Percentiles rank a stretch among this genome's conserved stretches.
Conservation (phyloP, 768 basidiomycete species). For the Coprinopsis cinerea region DNA sequence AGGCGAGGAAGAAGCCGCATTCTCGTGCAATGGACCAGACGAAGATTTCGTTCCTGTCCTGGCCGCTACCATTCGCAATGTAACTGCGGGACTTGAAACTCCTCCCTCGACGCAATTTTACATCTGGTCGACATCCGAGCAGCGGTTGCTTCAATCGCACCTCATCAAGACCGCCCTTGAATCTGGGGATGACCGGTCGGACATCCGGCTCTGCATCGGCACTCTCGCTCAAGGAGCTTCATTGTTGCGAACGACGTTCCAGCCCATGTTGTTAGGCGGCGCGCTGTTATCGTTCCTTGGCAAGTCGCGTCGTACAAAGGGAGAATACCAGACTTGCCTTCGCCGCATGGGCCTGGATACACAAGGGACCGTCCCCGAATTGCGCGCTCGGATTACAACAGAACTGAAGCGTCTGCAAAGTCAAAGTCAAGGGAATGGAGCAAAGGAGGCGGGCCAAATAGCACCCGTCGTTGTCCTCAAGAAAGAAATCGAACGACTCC, state of each 20-base stretch:
- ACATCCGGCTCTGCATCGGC: slow-evolving; percentile 44
- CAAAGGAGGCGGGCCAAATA: slow-evolving; percentile 37
- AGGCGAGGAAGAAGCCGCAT: slow-evolving; percentile 16
- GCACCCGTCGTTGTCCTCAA: slow-evolving; percentile 39
- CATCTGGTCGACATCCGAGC: slow-evolving; percentile 39
- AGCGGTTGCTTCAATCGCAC: slow-evolving; percentile 32
- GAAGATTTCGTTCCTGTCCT: slow-evolving; percentile 30
- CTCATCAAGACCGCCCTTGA: slow-evolving; percentile 37
- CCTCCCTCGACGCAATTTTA: slow-evolving; percentile 38
- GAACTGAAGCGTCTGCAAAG: slow-evolving; percentile 26
- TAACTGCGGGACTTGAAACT: slow-evolving; percentile 20
- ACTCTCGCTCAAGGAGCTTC: slow-evolving; percentile 43
- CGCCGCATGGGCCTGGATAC: slow-evolving; percentile 34
- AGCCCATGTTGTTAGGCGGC: slow-evolving; percentile 41
- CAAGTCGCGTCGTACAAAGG: slow-evolving; percentile 28
- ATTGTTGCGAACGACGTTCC: slow-evolving; percentile 42
- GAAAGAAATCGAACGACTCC: slow-evolving; percentile 36
- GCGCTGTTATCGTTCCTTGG: slow-evolving; percentile 36
- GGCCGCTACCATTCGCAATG: slow-evolving; percentile 27
- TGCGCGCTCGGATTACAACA: slow-evolving; percentile 31
- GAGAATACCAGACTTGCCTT: slow-evolving; percentile 34
- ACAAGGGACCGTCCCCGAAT: slow-evolving; percentile 30
- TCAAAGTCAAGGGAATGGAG: slow-evolving; percentile 13
- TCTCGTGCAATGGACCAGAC: slow-evolving; percentile 20
- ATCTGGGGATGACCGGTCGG: slow-evolving; percentile 21